These are phyloP conservation scores for Bretschneidera sinensis DNA, from an alignment of 345 rosid species.

Conservation along the genomic window DNA sequence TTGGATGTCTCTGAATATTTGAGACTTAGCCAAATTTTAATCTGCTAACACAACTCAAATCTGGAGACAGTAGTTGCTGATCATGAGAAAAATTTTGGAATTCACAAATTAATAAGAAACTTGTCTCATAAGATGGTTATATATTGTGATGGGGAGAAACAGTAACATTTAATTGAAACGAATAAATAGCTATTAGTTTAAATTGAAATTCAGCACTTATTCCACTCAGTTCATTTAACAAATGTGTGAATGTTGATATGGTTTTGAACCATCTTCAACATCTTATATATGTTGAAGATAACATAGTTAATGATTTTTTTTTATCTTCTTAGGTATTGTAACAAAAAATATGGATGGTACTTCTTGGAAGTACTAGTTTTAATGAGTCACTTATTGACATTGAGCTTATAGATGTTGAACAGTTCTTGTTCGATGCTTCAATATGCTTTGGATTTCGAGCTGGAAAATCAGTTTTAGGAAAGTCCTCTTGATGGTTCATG, in stretches of 20 bases:
- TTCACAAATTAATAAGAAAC: neutral
- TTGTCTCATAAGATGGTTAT: too few species aligned
- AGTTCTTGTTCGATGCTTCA: neutral
- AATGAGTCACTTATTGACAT: neutral
- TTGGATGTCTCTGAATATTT: neutral
- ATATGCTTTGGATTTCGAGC: neutral
- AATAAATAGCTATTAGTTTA: neutral
- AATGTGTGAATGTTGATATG: neutral
- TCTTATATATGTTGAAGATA: neutral
- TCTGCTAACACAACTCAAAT: neutral
- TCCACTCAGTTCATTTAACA: neutral
- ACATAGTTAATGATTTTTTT: too few species aligned
- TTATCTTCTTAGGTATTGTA: neutral
- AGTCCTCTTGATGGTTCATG: neutral
- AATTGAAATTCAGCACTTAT: too few species aligned
- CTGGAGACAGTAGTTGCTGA: neutral
- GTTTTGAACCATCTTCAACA: too few species aligned
- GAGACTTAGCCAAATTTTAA: neutral
- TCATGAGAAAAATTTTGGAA: neutral
- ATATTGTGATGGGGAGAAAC: neutral
- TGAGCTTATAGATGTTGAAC: neutral
- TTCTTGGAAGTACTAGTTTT: neutral
- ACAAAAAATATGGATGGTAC: too few species aligned
- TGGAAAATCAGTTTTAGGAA: too few species aligned
- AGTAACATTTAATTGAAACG: neutral